phyloP scores from a whole-genome alignment of 495 filamentous ascomycete genomes.

The Lepraria neglecta region DNA sequence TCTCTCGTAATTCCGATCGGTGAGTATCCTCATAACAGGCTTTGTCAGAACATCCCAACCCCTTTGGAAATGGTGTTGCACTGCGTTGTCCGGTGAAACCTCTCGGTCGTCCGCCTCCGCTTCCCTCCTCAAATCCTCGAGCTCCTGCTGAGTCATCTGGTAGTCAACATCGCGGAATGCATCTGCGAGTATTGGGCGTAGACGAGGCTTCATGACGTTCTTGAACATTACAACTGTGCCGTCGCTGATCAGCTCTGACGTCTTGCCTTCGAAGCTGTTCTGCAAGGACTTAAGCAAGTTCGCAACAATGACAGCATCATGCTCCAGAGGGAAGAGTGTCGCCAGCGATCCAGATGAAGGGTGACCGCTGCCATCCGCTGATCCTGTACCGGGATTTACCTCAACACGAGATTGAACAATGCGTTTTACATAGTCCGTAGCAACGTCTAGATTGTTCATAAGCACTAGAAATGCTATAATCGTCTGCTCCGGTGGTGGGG shows the following conservation, averaged over 20 bases:
- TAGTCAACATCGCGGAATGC: conserved; percentile 92
- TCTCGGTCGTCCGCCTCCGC: conserved; percentile 28
- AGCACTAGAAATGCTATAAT: conserved; percentile 82
- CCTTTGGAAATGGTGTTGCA: conserved; percentile 66
- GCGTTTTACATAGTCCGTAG: conserved; percentile 79
- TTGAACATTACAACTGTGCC: conserved; percentile 79
- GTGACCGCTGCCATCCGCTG: conserved; percentile 25
- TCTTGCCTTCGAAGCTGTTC: conserved; percentile 64
- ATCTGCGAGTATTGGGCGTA: conserved; percentile 79
- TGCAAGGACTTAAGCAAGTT: conserved; percentile 62
- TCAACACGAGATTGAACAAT: conserved; percentile 66
- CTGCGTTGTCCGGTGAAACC: conserved; percentile 44
- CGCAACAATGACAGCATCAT: conserved; percentile 61
- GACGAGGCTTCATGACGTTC: conserved; percentile 76
- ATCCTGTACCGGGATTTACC: conserved; percentile 21
- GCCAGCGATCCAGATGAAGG: conserved; percentile 39
- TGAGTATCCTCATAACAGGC: conserved; percentile 81
- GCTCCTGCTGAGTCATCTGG: conserved; percentile 45
- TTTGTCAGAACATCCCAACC: conserved; percentile 79
- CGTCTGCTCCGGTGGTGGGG: conserved; percentile 73
- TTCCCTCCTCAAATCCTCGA: conserved; percentile 32
- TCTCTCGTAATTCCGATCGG: conserved; percentile 58
- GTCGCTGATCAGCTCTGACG: conserved; percentile 73
- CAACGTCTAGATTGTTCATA: conserved; percentile 89
- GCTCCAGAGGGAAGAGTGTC: conserved; percentile 69